A percentile compares a stretch with the other conserved stretches of the same genome.
Evolutionary conservation across 441 rosid species (phyloP).

Genomic region (Syzygium malaccense): DNA sequence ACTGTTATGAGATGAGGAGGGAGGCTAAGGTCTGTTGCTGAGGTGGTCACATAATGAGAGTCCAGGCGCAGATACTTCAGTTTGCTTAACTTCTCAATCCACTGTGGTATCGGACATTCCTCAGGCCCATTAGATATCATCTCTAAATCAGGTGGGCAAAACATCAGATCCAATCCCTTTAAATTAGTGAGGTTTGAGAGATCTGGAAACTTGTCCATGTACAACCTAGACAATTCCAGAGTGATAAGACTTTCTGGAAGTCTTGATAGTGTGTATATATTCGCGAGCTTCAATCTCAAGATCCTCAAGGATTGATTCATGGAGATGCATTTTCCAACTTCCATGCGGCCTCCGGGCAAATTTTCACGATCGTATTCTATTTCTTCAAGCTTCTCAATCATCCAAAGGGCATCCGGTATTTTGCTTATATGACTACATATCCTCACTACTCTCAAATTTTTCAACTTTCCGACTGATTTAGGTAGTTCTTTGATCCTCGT

Average conservation of each 20-base stretch:
- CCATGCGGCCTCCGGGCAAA: not conserved
- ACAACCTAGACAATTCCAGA: accelerated
- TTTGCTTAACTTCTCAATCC: not conserved
- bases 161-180: accelerated
- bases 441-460: not conserved
- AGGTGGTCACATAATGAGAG: not conserved
- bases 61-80: accelerated
- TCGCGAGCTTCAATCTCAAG: accelerated
- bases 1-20: not conserved
- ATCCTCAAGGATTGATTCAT: not conserved
- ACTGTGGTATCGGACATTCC: accelerated
- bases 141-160: accelerated
- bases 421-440: accelerated
- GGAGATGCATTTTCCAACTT: not conserved
- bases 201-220: not conserved
- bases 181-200: not conserved
- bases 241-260: not conserved
- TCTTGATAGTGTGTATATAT: not conserved
- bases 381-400: not conserved
- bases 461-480: not conserved
- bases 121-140: accelerated
- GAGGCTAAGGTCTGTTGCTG: not conserved
- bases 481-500: not conserved
- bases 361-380: not conserved
- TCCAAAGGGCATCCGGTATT: not conserved